phyloP scores from a whole-genome alignment of 1,284 basidiomycete species.

The Chondrostereum purpureum region DNA sequence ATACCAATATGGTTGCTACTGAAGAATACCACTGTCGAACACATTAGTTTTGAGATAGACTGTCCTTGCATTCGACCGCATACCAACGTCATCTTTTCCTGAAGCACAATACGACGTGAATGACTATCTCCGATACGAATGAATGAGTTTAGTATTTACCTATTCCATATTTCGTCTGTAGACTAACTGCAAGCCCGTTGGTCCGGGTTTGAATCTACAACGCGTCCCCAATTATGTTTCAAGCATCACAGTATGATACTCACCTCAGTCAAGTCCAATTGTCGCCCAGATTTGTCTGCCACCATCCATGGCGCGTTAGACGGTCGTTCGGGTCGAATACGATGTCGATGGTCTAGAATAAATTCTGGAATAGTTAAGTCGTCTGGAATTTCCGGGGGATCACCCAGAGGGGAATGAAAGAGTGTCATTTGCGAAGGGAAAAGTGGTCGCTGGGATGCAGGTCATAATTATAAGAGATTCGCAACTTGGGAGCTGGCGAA shows the following conservation, averaged over 20 bases:
- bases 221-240: neutral
- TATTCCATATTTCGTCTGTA: constrained; percentile 36
- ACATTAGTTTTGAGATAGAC: too few species aligned
- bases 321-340: constrained; percentile 33
- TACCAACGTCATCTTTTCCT: constrained; percentile 47
- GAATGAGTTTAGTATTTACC: constrained; percentile 28
- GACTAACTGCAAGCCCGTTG: constrained; percentile 45
- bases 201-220: constrained; percentile 36
- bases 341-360: constrained; percentile 54
- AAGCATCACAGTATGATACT: constrained; percentile 6
- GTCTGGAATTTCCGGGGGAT: constrained; percentile 50
- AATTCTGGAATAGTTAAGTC: constrained; percentile 62
- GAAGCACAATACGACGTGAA: constrained; percentile 1
- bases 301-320: constrained; percentile 45
- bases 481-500: too few species aligned
- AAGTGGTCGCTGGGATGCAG: too few species aligned
- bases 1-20: constrained; percentile 58
- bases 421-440: too few species aligned
- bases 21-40: constrained; percentile 51
- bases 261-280: constrained; percentile 38
- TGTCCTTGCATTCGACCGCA: too few species aligned
- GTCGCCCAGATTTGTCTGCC: constrained; percentile 45
- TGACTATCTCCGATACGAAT: neutral
- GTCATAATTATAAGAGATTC: too few species aligned
- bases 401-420: constrained; percentile 17